These are phyloP conservation scores for Ceratocystis variospora DNA, from an alignment of 2,329 filamentous ascomycete genomes.

Conservation along the genomic window DNA sequence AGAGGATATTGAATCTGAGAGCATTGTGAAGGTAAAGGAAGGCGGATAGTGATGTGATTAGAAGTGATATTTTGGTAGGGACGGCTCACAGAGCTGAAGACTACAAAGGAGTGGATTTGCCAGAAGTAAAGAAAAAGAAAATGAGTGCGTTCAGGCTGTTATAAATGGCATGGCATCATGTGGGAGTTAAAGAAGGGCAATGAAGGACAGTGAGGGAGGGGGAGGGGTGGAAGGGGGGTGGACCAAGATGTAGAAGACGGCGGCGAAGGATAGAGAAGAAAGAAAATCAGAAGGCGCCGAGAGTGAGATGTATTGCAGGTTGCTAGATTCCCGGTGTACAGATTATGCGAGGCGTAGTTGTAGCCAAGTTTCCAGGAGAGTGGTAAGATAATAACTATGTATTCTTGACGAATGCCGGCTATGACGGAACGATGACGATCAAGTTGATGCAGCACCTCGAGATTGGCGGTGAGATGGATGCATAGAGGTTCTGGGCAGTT, in stretches of 20 bases:
- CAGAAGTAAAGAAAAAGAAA: background rate
- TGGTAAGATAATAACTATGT: background rate
- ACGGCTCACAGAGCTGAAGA: conserved; percentile 5
- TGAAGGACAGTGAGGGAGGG: background rate
- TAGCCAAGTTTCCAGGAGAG: background rate
- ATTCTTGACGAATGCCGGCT: background rate
- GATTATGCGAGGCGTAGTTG: background rate
- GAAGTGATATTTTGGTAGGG: background rate
- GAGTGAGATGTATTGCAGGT: background rate
- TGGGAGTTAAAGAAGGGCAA: background rate
- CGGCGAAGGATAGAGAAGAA: background rate
- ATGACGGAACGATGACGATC: conserved; percentile 6
- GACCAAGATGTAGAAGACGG: background rate
- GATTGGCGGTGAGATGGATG: background rate
- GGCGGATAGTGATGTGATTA: background rate
- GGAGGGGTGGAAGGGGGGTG: background rate
- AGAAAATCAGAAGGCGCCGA: background rate
- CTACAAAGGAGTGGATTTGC: conserved; percentile 1
- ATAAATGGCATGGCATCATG: conserved; percentile 9
- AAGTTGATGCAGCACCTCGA: conserved; percentile 1
- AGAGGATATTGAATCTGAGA: background rate
- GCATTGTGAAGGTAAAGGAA: background rate
- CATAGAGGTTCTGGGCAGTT: background rate
- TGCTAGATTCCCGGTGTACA: background rate
- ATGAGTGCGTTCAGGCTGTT: background rate